Percentiles rank a stretch among this genome's conserved stretches.
Evolutionary conservation across 352 stramenopile genomes (phyloP).

Genomic region (Pythium coloratum): DNA sequence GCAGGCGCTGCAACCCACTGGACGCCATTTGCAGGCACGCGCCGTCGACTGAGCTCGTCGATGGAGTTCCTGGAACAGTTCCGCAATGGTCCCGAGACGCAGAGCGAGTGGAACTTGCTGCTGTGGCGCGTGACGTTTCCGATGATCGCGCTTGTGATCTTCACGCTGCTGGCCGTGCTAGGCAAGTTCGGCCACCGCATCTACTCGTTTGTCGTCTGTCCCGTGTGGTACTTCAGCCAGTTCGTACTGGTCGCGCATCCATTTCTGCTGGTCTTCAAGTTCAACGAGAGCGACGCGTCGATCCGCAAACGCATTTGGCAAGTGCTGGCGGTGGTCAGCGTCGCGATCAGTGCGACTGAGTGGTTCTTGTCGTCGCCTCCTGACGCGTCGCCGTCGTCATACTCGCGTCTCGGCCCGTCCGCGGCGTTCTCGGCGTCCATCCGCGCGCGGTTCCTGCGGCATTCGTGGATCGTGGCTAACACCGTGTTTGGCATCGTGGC

Average conservation of each 20-base stretch:
- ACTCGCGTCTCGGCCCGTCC: not conserved
- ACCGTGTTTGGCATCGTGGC: slow-evolving; percentile 76
- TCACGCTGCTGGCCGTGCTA: slow-evolving; percentile 59
- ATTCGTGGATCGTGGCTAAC: slow-evolving; percentile 79
- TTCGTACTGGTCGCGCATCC: slow-evolving; percentile 69
- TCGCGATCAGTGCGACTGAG: slow-evolving; percentile 58
- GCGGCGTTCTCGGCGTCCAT: slow-evolving; percentile 13
- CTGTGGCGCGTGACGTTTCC: slow-evolving; percentile 83
- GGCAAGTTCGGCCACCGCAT: slow-evolving; percentile 62
- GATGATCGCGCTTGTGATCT: slow-evolving; percentile 72
- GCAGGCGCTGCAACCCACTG: slow-evolving; percentile 8
- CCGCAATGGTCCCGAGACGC: slow-evolving; percentile 59
- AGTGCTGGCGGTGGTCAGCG: slow-evolving; percentile 43
- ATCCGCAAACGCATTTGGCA: slow-evolving; percentile 48
- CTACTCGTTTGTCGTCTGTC: slow-evolving; percentile 72
- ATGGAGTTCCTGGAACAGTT: slow-evolving; percentile 76
- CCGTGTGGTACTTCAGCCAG: slow-evolving; percentile 81
- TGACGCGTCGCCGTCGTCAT: slow-evolving; percentile 32
- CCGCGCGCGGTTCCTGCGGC: slow-evolving; percentile 23
- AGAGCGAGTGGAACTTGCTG: slow-evolving; percentile 83
- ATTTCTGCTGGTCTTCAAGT: slow-evolving; percentile 77
- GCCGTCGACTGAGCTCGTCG: slow-evolving; percentile 24
- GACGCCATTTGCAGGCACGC: slow-evolving; percentile 16
- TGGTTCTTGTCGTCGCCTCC: slow-evolving; percentile 64
- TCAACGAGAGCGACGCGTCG: slow-evolving; percentile 37